Conservation (phyloP, 2,329 filamentous ascomycete species). For the Mariannaea elegans region DNA sequence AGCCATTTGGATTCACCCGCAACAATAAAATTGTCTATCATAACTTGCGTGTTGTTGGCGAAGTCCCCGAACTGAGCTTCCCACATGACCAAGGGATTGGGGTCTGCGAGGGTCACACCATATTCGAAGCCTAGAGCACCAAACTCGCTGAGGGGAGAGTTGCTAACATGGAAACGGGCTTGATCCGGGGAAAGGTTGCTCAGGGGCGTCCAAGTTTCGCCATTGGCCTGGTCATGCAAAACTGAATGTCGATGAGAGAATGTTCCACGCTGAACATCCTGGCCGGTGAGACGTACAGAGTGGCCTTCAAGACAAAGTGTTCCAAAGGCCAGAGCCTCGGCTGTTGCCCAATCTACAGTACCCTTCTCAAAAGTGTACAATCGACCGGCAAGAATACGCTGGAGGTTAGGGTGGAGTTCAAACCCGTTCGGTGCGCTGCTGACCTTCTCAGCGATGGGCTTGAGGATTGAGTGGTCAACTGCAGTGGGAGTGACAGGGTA, state of each 20-base stretch:
- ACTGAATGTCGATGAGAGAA: slow-evolving; percentile 98
- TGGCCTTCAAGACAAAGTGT: slow-evolving; percentile 89
- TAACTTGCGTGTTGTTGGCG: slow-evolving; percentile 97
- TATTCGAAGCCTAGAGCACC: slow-evolving; percentile 94
- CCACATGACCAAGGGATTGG: slow-evolving; percentile 97
- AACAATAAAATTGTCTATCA: slow-evolving; percentile 97
- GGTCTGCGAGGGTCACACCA: slow-evolving; percentile 94
- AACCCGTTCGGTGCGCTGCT: slow-evolving; percentile 83
- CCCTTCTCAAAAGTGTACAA: slow-evolving; percentile 90
- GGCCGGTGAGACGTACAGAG: slow-evolving; percentile 94
- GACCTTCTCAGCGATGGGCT: slow-evolving; percentile 83
- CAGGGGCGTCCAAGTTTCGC: slow-evolving; percentile 89
- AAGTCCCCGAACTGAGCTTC: slow-evolving; percentile 99
- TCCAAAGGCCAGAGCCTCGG: slow-evolving; percentile 93
- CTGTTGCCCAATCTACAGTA: slow-evolving; percentile 96
- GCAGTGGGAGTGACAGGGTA: slow-evolving; percentile 88
- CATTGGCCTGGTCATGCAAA: slow-evolving; percentile 93
- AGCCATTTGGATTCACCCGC: slow-evolving; percentile 98
- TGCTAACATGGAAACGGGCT: slow-evolving; percentile 92
- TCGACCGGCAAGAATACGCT: slow-evolving; percentile 88
- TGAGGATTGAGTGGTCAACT: slow-evolving; percentile 74
- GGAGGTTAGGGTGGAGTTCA: slow-evolving; percentile 89
- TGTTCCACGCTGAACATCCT: slow-evolving; percentile 98
- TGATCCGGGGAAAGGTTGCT: slow-evolving; percentile 88
- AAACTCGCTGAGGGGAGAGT: slow-evolving; percentile 83